Conservation (phyloP, 2,329 filamentous ascomycete species). For the Fusarium sp. region DNA sequence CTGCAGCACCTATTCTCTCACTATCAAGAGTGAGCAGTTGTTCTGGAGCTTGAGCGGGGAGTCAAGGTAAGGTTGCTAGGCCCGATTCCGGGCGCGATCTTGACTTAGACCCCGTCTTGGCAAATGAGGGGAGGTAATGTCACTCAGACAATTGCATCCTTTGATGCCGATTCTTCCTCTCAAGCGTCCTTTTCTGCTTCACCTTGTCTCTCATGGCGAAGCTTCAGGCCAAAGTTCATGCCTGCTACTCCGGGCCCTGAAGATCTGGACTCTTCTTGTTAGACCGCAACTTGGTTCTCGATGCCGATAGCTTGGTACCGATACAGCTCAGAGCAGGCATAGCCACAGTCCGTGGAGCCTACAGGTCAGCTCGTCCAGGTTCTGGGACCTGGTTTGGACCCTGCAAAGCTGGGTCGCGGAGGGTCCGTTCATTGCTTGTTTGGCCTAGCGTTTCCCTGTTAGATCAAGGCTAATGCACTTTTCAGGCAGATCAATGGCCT, state of each 20-base stretch:
- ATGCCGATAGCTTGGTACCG: constrained; percentile 13
- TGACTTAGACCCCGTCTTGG: constrained; percentile 29
- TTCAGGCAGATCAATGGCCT: constrained; percentile 36
- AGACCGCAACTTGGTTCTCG: constrained; percentile 14
- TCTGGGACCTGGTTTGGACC: constrained; percentile 33
- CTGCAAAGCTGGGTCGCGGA: constrained; percentile 37
- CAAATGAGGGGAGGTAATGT: constrained; percentile 13
- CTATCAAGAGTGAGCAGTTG: constrained; percentile 6
- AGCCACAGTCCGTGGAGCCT: constrained; percentile 31
- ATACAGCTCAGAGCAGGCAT: constrained; percentile 13
- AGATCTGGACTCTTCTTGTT: neutral
- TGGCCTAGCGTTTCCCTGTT: constrained; percentile 30
- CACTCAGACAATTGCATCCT: constrained; percentile 17
- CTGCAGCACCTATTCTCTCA: neutral
- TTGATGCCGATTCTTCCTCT: constrained; percentile 13
- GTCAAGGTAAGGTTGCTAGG: constrained; percentile 25
- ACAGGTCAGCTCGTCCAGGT: constrained; percentile 39
- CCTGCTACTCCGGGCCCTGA: neutral
- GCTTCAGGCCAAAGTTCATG: neutral
- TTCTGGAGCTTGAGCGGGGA: constrained; percentile 26
- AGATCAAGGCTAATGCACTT: constrained; percentile 37
- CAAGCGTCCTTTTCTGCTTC: neutral
- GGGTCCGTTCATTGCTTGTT: constrained; percentile 19
- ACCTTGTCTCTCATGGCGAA: neutral
- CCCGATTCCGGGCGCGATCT: constrained; percentile 23